phyloP scores from a whole-genome alignment of 2,329 filamentous ascomycete genomes.

The Zarea fungicola region DNA sequence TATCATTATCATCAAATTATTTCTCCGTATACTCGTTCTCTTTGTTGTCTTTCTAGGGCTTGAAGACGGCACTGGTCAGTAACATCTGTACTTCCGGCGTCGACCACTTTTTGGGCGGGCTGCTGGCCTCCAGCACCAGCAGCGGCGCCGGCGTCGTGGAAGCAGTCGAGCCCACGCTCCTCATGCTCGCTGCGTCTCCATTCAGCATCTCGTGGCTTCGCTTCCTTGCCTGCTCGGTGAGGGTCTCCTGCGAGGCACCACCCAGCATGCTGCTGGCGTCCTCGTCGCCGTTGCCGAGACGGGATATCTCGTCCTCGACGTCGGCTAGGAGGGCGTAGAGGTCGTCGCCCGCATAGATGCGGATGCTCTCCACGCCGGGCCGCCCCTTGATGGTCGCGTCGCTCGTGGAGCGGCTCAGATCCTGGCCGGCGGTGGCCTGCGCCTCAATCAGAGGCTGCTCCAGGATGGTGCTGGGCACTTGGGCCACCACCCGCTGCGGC shows the following conservation, averaged over 20 bases:
- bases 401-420: slow-evolving; percentile 22
- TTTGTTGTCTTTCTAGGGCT: slow-evolving; percentile 27
- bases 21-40: background rate
- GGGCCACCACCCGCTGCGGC: slow-evolving; percentile 46
- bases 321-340: slow-evolving; percentile 63
- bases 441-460: slow-evolving; percentile 46
- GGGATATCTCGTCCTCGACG: slow-evolving; percentile 48
- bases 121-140: background rate
- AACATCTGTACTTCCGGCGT: slow-evolving; percentile 19
- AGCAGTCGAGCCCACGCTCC: too few species aligned
- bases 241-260: slow-evolving; percentile 14
- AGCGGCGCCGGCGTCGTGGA: background rate
- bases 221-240: slow-evolving; percentile 40
- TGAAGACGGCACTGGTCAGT: slow-evolving; percentile 47
- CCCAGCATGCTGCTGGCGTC: too few species aligned
- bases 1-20: slow-evolving; percentile 8
- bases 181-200: slow-evolving; percentile 25
- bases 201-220: slow-evolving; percentile 48
- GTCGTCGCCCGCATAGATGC: slow-evolving; percentile 62
- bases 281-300: slow-evolving; percentile 26
- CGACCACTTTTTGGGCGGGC: slow-evolving; percentile 1
- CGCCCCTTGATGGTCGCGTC: slow-evolving; percentile 26
- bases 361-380: slow-evolving; percentile 57
- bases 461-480: slow-evolving; percentile 51
- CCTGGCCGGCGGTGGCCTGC: slow-evolving; percentile 26